Percentiles rank a stretch among this genome's conserved stretches.
Evolutionary conservation across 2,329 filamentous ascomycete species (phyloP).

Genomic region (Colletotrichum sp.): DNA sequence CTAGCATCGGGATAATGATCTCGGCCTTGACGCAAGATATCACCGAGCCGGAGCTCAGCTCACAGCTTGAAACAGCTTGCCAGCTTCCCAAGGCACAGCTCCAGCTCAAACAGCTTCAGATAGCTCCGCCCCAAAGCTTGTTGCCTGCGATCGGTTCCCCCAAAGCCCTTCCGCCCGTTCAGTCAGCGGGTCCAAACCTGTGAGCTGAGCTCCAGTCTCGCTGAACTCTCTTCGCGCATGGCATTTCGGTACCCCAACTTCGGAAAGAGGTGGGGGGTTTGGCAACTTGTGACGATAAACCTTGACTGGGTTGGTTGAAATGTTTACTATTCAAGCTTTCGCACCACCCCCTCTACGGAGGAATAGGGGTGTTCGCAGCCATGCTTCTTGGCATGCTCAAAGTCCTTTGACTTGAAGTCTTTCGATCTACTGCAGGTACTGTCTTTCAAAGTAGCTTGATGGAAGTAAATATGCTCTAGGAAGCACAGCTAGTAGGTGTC

Average conservation of each 20-base stretch:
- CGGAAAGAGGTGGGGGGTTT: not conserved
- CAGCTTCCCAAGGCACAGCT: not conserved
- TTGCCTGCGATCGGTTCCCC: not conserved
- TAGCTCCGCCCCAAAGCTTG: not conserved
- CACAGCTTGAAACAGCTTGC: not conserved
- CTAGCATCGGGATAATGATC: not conserved
- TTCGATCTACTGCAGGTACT: not conserved
- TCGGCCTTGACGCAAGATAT: not conserved
- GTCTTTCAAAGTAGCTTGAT: not conserved
- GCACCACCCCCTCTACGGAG: not conserved
- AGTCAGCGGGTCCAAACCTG: not conserved
- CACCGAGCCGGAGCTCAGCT: not conserved
- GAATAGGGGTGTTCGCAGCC: not conserved
- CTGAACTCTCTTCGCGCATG: not conserved
- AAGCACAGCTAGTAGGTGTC: not conserved
- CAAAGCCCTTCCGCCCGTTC: not conserved
- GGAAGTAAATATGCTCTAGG: not conserved
- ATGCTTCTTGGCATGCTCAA: not conserved
- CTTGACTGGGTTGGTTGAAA: not conserved
- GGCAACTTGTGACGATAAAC: not conserved
- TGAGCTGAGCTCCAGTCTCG: not conserved
- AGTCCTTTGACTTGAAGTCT: not conserved
- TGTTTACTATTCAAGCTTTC: not conserved
- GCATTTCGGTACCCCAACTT: not conserved
- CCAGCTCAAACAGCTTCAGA: not conserved